A percentile compares a stretch with the other conserved stretches of the same genome.
Conservation (phyloP, 441 rosid genomes). For the Erodium texanum region DNA sequence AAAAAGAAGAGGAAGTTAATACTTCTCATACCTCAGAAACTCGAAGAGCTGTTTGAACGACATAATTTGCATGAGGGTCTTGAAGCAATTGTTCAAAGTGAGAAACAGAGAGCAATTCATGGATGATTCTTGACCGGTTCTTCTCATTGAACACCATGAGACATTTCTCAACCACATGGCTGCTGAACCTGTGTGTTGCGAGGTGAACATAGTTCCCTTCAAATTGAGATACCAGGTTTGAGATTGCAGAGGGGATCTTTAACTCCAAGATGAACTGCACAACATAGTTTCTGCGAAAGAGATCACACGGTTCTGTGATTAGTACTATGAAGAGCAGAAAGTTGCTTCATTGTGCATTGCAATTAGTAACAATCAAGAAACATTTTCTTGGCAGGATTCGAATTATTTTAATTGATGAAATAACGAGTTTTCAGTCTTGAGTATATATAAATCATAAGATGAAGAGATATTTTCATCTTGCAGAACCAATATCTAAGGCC, state of each 20-base stretch:
- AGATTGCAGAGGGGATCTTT: slow-evolving; percentile 25
- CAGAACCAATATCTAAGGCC: no score
- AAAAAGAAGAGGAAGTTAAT: background rate
- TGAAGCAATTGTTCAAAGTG: slow-evolving; percentile 41
- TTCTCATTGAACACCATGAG: slow-evolving; percentile 27
- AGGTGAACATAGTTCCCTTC: slow-evolving; percentile 41
- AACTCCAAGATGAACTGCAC: slow-evolving; percentile 46
- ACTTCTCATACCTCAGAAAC: slow-evolving; percentile 29
- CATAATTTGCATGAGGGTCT: slow-evolving; percentile 55
- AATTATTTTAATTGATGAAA: no score
- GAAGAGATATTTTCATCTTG: no score
- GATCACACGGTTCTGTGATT: slow-evolving; percentile 7
- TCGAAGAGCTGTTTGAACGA: slow-evolving; percentile 39
- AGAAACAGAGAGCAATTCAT: slow-evolving; percentile 32
- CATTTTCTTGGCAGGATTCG: no score
- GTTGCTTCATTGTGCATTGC: no score
- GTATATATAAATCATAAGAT: no score
- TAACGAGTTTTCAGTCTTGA: no score
- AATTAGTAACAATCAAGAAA: no score
- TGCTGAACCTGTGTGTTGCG: slow-evolving; percentile 47
- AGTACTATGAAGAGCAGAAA: no score
- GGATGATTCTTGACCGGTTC: slow-evolving; percentile 30
- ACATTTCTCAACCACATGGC: slow-evolving; percentile 54
- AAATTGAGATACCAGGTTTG: slow-evolving; percentile 27
- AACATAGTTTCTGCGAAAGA: slow-evolving; percentile 44